These are phyloP conservation scores for Breynia disticha DNA, from an alignment of 441 rosid species.

Conservation along the genomic window DNA sequence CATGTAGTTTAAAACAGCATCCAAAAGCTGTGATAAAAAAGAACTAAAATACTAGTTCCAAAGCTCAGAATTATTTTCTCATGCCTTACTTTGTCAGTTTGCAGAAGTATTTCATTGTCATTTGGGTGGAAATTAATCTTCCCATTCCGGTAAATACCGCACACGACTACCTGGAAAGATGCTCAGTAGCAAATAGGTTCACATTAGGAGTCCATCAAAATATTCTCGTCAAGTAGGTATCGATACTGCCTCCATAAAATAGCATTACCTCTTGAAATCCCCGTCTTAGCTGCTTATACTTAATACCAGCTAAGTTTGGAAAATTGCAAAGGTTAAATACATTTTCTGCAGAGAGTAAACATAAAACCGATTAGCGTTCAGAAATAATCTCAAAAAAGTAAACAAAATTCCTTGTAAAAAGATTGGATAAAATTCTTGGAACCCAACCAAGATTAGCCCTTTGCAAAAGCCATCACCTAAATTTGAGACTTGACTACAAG, in stretches of 20 bases:
- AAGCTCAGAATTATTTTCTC: too few relatives aligned
- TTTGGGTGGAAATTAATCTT: conserved; percentile 76
- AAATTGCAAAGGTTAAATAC: conserved; percentile 79
- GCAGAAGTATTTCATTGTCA: conserved; percentile 65
- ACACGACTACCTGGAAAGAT: conserved; percentile 72
- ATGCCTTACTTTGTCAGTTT: conserved; percentile 59
- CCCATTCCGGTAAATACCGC: conserved; percentile 74
- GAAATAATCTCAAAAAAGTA: too few relatives aligned
- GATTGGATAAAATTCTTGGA: too few relatives aligned
- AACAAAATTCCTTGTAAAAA: too few relatives aligned
- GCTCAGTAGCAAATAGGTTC: conserved; percentile 8
- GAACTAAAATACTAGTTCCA: too few relatives aligned
- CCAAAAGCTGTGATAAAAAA: too few relatives aligned
- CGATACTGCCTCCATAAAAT: conserved; percentile 8
- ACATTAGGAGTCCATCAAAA: conserved; percentile 13
- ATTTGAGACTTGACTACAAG: too few relatives aligned
- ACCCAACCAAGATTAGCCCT: too few relatives aligned
- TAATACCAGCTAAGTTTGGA: conserved; percentile 55
- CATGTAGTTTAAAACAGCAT: too few relatives aligned
- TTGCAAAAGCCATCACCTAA: too few relatives aligned
- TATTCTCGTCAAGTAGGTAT: neutral
- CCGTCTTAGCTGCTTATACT: conserved; percentile 54
- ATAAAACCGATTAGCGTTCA: conserved; percentile 26
- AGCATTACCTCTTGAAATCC: conserved; percentile 69
- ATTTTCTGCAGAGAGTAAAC: conserved; percentile 62